Evolutionary conservation across 805 yeast species (phyloP).

Genomic region (Alloascoidea africana): DNA sequence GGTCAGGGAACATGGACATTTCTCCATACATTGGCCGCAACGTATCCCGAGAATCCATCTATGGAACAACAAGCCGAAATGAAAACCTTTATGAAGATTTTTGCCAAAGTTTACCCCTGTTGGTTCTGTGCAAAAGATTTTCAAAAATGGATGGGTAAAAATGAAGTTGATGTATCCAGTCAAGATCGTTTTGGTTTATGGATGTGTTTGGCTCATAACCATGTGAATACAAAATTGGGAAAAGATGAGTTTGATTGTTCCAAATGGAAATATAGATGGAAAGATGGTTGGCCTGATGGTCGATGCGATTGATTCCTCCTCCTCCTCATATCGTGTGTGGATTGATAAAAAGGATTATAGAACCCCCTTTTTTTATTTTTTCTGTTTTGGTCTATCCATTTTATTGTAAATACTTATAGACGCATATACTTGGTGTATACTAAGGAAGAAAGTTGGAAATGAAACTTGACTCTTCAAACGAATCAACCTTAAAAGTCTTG

Average conservation of each 20-base stretch:
- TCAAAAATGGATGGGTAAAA: constrained; percentile 35
- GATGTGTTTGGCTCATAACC: constrained; percentile 93
- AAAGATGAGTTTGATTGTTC: constrained; percentile 78
- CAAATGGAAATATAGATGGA: constrained; percentile 90
- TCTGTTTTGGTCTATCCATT: too few relatives aligned
- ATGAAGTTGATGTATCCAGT: constrained; percentile 21
- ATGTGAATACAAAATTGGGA: constrained; percentile 76
- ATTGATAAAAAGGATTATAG: neutral
- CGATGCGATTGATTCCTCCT: constrained; percentile 23
- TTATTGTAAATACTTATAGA: too few relatives aligned
- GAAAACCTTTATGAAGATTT: constrained; percentile 49
- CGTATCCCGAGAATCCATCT: constrained; percentile 62
- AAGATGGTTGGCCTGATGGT: constrained; percentile 78
- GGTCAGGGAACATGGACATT: constrained; percentile 91
- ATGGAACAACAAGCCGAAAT: constrained; percentile 52
- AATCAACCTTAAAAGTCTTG: too few relatives aligned
- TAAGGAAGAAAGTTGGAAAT: too few relatives aligned
- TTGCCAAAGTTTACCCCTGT: constrained; percentile 82
- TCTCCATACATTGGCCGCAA: constrained; percentile 80
- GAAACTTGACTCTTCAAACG: too few relatives aligned
- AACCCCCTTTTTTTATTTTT: neutral
- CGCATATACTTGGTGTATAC: too few relatives aligned
- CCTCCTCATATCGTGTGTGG: neutral
- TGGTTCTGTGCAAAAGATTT: constrained; percentile 88
- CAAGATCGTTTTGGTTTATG: constrained; percentile 78